phyloP scores from a whole-genome alignment of 2,329 filamentous ascomycete genomes.

The Metarhizium anisopliae region DNA sequence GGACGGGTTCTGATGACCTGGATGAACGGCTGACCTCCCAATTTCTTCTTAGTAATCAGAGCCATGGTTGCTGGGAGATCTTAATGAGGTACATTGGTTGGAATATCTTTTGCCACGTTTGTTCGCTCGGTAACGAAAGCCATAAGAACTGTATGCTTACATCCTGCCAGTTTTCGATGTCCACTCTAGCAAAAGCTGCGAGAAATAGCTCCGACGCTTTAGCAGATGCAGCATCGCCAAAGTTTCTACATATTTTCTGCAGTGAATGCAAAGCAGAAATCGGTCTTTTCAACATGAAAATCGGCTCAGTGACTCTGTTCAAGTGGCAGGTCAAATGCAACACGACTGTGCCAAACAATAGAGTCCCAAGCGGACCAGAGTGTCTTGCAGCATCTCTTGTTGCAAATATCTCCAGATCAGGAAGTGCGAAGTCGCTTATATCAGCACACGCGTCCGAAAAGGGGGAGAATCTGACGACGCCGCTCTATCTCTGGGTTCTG shows the following conservation, averaged over 20 bases:
- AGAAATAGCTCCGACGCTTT: conserved; percentile 20
- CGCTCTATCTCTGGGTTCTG: conserved; percentile 46
- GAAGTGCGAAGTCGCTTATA: conserved; percentile 47
- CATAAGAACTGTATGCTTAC: conserved; percentile 13
- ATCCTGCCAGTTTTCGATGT: conserved; percentile 28
- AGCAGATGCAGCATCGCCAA: conserved; percentile 11
- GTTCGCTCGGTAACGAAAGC: neutral
- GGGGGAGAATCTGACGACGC: conserved; percentile 5
- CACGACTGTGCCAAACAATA: conserved; percentile 16
- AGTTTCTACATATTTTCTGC: conserved; percentile 35
- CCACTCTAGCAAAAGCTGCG: conserved; percentile 20
- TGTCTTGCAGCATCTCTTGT: conserved; percentile 45
- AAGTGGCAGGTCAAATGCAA: conserved; percentile 47
- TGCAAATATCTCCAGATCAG: conserved; percentile 45
- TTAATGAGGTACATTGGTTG: conserved; percentile 35
- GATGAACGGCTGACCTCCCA: conserved; percentile 24
- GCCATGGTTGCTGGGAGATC: conserved; percentile 40
- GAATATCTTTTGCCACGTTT: neutral
- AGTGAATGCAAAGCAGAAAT: conserved; percentile 34
- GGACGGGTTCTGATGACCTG: conserved; percentile 31
- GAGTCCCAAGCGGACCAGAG: conserved; percentile 32
- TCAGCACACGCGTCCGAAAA: conserved; percentile 21
- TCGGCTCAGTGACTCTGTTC: conserved; percentile 40
- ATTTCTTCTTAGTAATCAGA: conserved; percentile 41
- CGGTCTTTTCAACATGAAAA: conserved; percentile 37